Evolutionary conservation across 1,284 basidiomycete genomes (phyloP), one percentile per base, ranked within the genome.

Genomic region (Ustilago shanxiensis): DNA sequence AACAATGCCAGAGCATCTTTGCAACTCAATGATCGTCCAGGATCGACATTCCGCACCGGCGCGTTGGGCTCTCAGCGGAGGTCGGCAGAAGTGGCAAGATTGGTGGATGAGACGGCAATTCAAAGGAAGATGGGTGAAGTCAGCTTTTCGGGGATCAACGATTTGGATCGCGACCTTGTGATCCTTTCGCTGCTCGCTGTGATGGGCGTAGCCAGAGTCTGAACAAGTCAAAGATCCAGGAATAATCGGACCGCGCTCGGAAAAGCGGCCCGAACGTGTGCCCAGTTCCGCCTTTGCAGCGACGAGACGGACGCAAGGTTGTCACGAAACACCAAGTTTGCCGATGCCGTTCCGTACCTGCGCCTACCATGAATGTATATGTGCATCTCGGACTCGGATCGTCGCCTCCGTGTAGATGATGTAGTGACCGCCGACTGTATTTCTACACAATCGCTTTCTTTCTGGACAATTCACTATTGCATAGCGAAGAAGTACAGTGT

Each of bases 171-270:
- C 26, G 70, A 72, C 41, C 53, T 72, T n/a, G 57, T 72, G 13
- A 60, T 72, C 39, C 45, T 72, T 9, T 63, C 65, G 35, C 35
- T 72, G n/a, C n/a, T 72, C n/a, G 65, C 70, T 5, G 53, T 72
- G n/a, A 63, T 72, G 56, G 70, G 70, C 22, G 53, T 57, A 31
- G 70, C 50, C 49, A 63, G 52, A 31, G 24, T 69, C 28, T 63
- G 50, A 47, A 11, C 1, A 24, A 13, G 39, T 26, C 51, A 37
- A 37, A 55, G 33, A n/a, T 26, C 20, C 10, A 3, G 7, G 33
- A 35, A 39, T 39, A 56, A 14, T 50, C 47, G 45, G 45, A 9
- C 57, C 57, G 47, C 35, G 57, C 57, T 59, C 57, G 41, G 44
- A 45, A 3, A 24, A 14, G 26, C 24, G 24, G 2, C 47, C 22